These are phyloP conservation scores for Ophiognomonia clavigignenti-juglandacearum DNA, from an alignment of 2,329 filamentous ascomycete species.

Conservation along the genomic window DNA sequence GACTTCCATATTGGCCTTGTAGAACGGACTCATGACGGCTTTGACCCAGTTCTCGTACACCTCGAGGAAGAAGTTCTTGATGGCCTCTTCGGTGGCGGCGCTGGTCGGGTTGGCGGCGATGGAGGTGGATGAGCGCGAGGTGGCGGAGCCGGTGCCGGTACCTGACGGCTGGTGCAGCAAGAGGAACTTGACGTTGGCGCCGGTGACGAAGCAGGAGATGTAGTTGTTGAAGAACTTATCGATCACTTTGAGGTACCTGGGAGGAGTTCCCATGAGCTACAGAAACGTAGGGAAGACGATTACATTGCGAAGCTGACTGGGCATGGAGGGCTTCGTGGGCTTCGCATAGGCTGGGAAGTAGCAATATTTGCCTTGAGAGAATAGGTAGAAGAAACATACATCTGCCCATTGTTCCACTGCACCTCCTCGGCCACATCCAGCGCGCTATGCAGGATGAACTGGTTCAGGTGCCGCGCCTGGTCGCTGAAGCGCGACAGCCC, in stretches of 20 bases:
- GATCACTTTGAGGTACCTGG: slow-evolving; percentile 90
- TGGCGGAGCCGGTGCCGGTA: slow-evolving; percentile 25
- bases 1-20: slow-evolving; percentile 78
- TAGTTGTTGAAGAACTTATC: slow-evolving; percentile 97
- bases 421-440: slow-evolving; percentile 94
- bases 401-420: slow-evolving; percentile 82
- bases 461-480: slow-evolving; percentile 88
- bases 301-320: no score
- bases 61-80: slow-evolving; percentile 90
- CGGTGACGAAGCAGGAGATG: slow-evolving; percentile 91
- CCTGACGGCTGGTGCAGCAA: slow-evolving; percentile 78
- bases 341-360: no score
- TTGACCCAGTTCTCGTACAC: slow-evolving; percentile 97
- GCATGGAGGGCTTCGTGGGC: no score
- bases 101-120: slow-evolving; percentile 81
- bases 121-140: slow-evolving; percentile 58
- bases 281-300: no score
- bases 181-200: slow-evolving; percentile 87
- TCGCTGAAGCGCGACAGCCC: slow-evolving; percentile 84
- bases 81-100: slow-evolving; percentile 89
- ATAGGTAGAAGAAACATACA: slow-evolving; percentile 50
- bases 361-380: no score
- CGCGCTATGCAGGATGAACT: slow-evolving; percentile 92
- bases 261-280: not conserved
- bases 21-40: slow-evolving; percentile 96